Evolutionary conservation across 768 basidiomycete species (phyloP).

Genomic region (Fomitopsis pulvina): DNA sequence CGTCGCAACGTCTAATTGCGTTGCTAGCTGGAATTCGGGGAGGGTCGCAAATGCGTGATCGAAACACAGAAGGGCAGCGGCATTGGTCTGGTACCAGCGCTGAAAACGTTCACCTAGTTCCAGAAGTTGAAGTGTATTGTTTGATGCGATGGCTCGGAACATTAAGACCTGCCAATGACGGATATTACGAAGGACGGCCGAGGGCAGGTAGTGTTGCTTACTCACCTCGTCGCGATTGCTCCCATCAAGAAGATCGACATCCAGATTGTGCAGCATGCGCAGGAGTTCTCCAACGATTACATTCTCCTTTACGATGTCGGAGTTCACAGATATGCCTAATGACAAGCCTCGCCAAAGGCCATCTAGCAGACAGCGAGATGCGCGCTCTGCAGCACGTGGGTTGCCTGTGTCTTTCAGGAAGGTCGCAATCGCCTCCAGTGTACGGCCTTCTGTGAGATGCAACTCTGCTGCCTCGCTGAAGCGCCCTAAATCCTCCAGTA

Average conservation of each 20-base stretch:
- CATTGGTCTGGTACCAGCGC: constrained; percentile 13
- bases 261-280: not conserved
- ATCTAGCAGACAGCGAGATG: constrained; percentile 32
- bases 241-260: not conserved
- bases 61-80: constrained; percentile 22
- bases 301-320: not conserved
- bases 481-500: constrained; percentile 38
- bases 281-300: constrained; percentile 2
- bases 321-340: constrained; percentile 25
- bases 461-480: constrained; percentile 46
- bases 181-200: too few species aligned
- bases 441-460: constrained; percentile 41
- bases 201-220: too few species aligned
- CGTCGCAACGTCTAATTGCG: not conserved
- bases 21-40: not conserved
- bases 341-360: constrained; percentile 41
- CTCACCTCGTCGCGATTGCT: constrained; percentile 9
- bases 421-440: constrained; percentile 39
- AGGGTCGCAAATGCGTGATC: not conserved
- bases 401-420: constrained; percentile 31
- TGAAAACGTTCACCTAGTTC: constrained; percentile 29
- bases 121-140: constrained; percentile 22
- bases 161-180: constrained; percentile 22
- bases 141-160: constrained; percentile 28
- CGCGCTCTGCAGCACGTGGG: constrained; percentile 26